Evolutionary conservation across 1,284 basidiomycete species (phyloP).

Genomic region (Cryptococcus sp.): DNA sequence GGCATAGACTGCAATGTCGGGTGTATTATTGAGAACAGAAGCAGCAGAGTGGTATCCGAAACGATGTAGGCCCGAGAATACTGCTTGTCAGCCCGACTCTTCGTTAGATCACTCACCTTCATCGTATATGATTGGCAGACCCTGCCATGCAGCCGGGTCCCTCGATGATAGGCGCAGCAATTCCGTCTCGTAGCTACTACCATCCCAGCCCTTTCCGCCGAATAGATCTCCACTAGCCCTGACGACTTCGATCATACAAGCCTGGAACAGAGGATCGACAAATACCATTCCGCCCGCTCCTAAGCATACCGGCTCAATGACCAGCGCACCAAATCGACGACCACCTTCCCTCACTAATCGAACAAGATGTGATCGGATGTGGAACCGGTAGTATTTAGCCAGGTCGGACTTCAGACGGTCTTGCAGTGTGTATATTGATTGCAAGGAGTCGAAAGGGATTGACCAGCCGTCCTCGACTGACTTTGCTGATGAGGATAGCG

Average conservation of each 20-base stretch:
- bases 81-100: constrained; percentile 40
- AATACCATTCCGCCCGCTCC: constrained; percentile 98
- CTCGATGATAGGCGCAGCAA: constrained; percentile 8
- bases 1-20: constrained; percentile 87
- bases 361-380: constrained; percentile 59
- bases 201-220: constrained; percentile 15
- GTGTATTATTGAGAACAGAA: constrained; percentile 63
- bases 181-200: constrained; percentile 10
- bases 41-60: constrained; percentile 68
- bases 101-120: constrained; percentile 52
- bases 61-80: constrained; percentile 87
- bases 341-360: constrained; percentile 49
- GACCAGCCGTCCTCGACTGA: constrained; percentile 22
- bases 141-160: constrained; percentile 54
- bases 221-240: constrained; percentile 56
- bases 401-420: constrained; percentile 60
- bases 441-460: constrained; percentile 53
- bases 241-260: constrained; percentile 75
- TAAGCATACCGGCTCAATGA: constrained; percentile 89
- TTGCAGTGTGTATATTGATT: constrained; percentile 68
- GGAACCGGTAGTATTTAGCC: constrained; percentile 60
- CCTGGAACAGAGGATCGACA: constrained; percentile 94
- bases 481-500: constrained; percentile 10
- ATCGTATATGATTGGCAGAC: constrained; percentile 89
- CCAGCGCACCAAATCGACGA: constrained; percentile 60